Base-by-base conservation (phyloP, 2,329 filamentous ascomycete genomes). In the Neoascochyta sp. region DNA sequence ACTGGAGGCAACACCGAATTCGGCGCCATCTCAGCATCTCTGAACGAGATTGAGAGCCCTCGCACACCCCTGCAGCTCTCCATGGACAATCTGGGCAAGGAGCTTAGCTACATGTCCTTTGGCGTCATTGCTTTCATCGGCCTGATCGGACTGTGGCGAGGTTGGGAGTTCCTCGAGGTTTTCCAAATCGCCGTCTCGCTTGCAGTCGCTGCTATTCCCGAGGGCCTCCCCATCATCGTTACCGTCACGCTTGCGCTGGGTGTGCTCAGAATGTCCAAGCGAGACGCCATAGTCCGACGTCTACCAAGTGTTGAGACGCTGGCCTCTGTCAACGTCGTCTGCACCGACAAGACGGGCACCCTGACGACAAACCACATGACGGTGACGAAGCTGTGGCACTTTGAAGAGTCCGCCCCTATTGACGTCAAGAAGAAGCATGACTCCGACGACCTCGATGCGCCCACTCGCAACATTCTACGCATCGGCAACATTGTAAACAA, bases 251-350 rank as follows among this genome's bases (percentile, higher is more conserved):
- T 98, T 32, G 92, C 92, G 21, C 74, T 98, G 9, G 93, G 92
- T 9, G 93, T 98, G 7, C 78, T 98, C 54, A 81, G 92, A 35
- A 98, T 98, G 92, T 93, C 92, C 39, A 87, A 81, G 55, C 80
- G 90, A 50, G 86, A 94, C 59, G 92, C 92, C 7, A 98, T 98
- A 60, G 90, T 98, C 38, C 83, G 92, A 47, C 83, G 86, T 56
- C 83, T 98, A 66, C 93, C 93, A 13, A 96, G 92, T 63, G 93
- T 98, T 7, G 92, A 98, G 62, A 98, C 92, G 1, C 69, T 98
- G 4, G 93, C 93, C 7, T 95, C 89, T n/a, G 92, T 98, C 36
- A 98, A 96, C 53, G 89, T 98, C n/a, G 87, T 98, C 5, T 98
- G 93, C 68, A 95, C 88, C 47, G 92, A 98, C 70, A 98, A 98